These are phyloP conservation scores for Isabelozyma pseudorhagii DNA, from an alignment of 805 yeast species.

Conservation along the genomic window DNA sequence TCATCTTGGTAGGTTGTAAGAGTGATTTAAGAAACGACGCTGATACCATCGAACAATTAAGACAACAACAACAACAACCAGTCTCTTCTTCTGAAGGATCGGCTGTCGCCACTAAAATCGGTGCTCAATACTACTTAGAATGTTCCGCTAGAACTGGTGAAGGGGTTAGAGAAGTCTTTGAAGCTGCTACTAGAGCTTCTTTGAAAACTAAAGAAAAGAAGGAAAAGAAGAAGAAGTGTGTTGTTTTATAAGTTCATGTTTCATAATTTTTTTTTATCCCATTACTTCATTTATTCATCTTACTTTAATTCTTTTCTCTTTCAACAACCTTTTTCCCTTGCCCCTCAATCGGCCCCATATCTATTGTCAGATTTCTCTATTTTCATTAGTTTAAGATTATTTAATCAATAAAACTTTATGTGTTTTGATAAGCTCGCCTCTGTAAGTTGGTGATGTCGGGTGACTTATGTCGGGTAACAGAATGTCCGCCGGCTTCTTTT, in stretches of 20 bases:
- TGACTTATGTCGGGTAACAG: neutral
- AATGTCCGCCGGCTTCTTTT: neutral
- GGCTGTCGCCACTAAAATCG: constrained; percentile 83
- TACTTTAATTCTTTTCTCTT: neutral
- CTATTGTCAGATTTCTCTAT: neutral
- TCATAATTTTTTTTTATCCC: neutral
- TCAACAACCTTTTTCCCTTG: neutral
- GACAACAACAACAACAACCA: constrained; percentile 75
- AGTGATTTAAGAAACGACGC: constrained; percentile 83
- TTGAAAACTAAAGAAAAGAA: constrained; percentile 61
- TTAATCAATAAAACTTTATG: neutral
- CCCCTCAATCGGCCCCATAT: neutral
- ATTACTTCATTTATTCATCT: neutral
- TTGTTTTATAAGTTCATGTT: constrained; percentile 48
- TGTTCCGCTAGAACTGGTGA: constrained; percentile 90
- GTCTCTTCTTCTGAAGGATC: constrained; percentile 81
- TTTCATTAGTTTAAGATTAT: neutral
- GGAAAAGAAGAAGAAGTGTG: constrained; percentile 69
- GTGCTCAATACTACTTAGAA: constrained; percentile 82
- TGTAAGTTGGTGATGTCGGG: neutral
- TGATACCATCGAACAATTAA: constrained; percentile 68
- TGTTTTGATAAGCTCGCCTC: neutral
- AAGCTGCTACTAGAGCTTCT: constrained; percentile 89
- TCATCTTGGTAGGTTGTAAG: constrained; percentile 89
- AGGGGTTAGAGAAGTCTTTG: constrained; percentile 91